Base-by-base conservation (phyloP, 148 eudicot genomes). In the Camellia japonica region DNA sequence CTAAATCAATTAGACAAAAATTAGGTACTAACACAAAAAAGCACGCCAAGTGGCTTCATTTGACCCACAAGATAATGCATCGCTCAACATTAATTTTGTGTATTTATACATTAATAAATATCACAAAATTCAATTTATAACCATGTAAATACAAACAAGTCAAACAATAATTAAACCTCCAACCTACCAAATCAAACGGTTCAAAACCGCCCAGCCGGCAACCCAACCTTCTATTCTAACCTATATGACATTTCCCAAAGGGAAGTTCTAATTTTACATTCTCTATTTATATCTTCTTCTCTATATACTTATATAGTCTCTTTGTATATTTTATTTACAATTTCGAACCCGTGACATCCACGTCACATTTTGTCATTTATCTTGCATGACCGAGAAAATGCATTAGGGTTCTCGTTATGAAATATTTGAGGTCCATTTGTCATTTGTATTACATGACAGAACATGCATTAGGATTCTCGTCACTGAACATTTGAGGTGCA, bases 381-480 rank as follows among this genome's bases (percentile, higher is more conserved):
- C 38, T 74, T 59, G 60, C 78, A 74, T 74, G 46, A 74, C 78
- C 38, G 1, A 13, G 78, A 74, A 59, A 66, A 74, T 0, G 66
- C 67, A 3, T 74, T 74, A 18, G 78, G 78, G 12, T 74, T 74
- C 43, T 74, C 78, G 14, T 74, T 67, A 9, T 51, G 59, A 13
- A 74, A 74, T 67, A 74, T 74, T 43, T 74, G 51, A 74, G 46
- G 20, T 38, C 18, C 41, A 23, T 38, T 30, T 30, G 38, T 30
- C 38, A 30, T 30, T 0, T 30, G 38, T 30, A 30, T 74, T 59
- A 74, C 78, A 74, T 74, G 46, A 74, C 78, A 13, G 78, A 74
- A 59, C 78, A 74, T 0, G 66, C 67, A 8, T 74, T 74, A 42
- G 78, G 78, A 19, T 74, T 74, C 43, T 74, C 78, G 14, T 74